Evolutionary conservation across 345 rosid genomes (phyloP).

Genomic region (Mercurialis annua): DNA sequence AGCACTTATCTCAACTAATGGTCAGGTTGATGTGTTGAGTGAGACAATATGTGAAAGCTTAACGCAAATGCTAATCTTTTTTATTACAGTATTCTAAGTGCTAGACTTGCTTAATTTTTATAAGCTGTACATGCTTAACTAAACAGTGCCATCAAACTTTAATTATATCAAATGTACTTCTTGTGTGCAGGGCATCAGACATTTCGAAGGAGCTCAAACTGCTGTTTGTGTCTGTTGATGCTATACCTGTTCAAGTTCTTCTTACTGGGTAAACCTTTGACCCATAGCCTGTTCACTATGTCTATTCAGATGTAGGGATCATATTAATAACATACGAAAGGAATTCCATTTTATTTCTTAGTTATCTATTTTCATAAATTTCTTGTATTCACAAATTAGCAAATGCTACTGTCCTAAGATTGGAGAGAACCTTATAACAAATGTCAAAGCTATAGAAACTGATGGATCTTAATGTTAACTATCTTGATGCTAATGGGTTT

Average conservation of each 20-base stretch:
- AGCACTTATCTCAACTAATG: neutral
- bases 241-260: conserved; percentile 74
- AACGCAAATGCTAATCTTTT: neutral
- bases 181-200: conserved; percentile 51
- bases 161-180: neutral
- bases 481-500: too few species aligned
- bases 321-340: neutral
- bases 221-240: conserved; percentile 44
- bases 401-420: neutral
- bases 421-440: neutral
- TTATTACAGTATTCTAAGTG: neutral
- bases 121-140: neutral
- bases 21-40: neutral
- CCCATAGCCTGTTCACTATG: neutral
- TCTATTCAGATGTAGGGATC: neutral
- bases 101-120: neutral
- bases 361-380: neutral
- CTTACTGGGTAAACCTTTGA: conserved; percentile 55
- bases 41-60: neutral
- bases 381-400: neutral
- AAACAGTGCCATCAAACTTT: neutral
- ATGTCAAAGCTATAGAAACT: too few species aligned
- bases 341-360: neutral
- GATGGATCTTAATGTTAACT: too few species aligned
- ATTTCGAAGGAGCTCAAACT: conserved; percentile 54